phyloP scores from a whole-genome alignment of 768 basidiomycete species.

The Cubamyces lactineus region DNA sequence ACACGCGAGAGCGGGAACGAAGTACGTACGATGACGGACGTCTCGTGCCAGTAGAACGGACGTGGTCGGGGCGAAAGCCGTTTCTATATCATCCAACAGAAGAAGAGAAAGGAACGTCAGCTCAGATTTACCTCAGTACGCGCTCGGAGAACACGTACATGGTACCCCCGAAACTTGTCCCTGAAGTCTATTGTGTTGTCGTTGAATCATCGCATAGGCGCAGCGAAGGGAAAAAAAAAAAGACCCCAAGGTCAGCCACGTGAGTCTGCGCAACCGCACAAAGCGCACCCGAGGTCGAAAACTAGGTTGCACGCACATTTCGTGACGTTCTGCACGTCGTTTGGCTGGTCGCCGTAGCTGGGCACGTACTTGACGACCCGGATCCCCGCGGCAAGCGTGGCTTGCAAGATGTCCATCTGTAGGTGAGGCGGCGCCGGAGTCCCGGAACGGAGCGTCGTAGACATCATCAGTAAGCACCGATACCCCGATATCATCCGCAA shows the following conservation, averaged over 20 bases:
- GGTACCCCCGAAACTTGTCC: slow-evolving; percentile 66
- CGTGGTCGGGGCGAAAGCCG: slow-evolving; percentile 58
- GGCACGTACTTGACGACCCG: slow-evolving; percentile 62
- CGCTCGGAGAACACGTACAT: slow-evolving; percentile 44
- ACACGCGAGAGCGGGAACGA: not conserved
- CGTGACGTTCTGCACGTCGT: slow-evolving; percentile 61
- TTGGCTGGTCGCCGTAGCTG: slow-evolving; percentile 59
- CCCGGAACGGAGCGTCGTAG: too few species aligned
- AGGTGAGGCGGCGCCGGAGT: slow-evolving; percentile 17
- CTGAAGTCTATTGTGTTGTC: slow-evolving; percentile 59
- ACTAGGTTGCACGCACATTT: slow-evolving; percentile 52
- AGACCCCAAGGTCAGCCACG: not conserved
- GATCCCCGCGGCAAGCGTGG: slow-evolving; percentile 59
- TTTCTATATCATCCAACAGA: slow-evolving; percentile 50
- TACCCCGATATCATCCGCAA: too few species aligned
- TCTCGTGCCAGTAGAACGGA: slow-evolving; percentile 69
- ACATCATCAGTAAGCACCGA: not conserved
- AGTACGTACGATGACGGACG: slow-evolving; percentile 65
- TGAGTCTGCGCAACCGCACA: not conserved
- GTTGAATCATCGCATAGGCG: not conserved
- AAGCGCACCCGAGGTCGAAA: too few species aligned
- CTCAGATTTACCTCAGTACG: not conserved
- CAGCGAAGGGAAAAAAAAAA: not conserved
- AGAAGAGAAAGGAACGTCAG: not conserved
- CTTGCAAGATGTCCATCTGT: slow-evolving; percentile 59